Evolutionary conservation across 305 asterid species (phyloP), one percentile per base, ranked within the genome.

Genomic region (Vinca major): DNA sequence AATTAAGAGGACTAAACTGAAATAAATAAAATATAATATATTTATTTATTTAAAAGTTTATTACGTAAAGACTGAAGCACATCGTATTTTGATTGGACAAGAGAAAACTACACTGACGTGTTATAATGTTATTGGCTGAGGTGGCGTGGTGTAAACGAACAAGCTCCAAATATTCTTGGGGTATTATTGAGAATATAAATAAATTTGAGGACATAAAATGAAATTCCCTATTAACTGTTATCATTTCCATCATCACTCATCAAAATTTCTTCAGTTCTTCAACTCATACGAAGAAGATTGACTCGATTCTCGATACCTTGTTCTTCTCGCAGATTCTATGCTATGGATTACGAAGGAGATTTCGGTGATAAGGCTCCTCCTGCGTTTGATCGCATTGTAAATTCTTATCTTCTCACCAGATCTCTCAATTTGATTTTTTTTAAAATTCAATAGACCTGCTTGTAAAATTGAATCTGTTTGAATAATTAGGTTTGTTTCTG

Each of bases 311-410:
- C 53, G 62, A n/a, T n/a, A 26, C 37, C n/a, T 39, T 4, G 26
- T 20, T 47, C n/a, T 14, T 19, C 5, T 40, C 43, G 48, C 61
- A 26, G 54, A 14, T 7, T 19, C 52, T 48, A 54, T 63, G 43
- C 73, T 65, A 80, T 82, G 88, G 86, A 76, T 69, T 74, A 10
- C 71, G 85, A 75, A 17, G 76, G 75, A 33, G 87, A 81, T 69
- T 78, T 81, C 60, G 84, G 77, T 70, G 85, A 72, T 63, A 82
- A 71, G 36, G 76, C 71, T 63, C 84, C 89, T 72, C 85, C 88
- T 39, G 73, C 88, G 41, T 86, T 88, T 72, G 88, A 89, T 77
- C 85, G 73, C 17, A 60, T 67, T 91, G 96, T 85, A 45, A 2
- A 81, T 26, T 62, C 3, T 41, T 43, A 36, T 50, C 33, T 52